phyloP scores from a whole-genome alignment of 1,284 basidiomycete species.

The Lentinula novae-zelandiae region DNA sequence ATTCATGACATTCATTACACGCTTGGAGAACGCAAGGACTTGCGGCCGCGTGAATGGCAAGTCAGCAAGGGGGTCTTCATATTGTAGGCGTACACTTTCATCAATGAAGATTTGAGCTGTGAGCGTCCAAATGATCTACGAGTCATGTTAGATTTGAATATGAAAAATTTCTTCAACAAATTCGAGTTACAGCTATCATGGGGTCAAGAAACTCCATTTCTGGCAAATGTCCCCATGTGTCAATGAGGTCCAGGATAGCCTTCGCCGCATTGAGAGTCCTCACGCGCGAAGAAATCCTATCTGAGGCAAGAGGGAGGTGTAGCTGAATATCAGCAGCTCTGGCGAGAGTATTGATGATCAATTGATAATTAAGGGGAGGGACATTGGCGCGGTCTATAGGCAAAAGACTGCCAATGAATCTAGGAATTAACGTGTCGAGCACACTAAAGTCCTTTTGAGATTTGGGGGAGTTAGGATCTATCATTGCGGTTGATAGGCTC shows the following conservation, averaged over 20 bases:
- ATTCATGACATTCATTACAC: not conserved
- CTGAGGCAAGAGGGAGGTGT: constrained; percentile 27
- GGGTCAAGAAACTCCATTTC: constrained; percentile 24
- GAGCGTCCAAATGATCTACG: constrained; percentile 20
- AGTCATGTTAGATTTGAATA: not conserved
- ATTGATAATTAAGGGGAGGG: constrained; percentile 18
- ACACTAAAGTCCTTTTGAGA: constrained; percentile 21
- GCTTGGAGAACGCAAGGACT: not conserved
- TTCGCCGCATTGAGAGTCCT: constrained; percentile 24
- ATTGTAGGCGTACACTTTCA: not conserved
- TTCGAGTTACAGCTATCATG: constrained; percentile 24
- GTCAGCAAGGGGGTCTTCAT: not conserved
- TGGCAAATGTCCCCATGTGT: constrained; percentile 15
- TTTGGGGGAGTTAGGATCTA: constrained; percentile 1
- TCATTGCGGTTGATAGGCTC: not conserved
- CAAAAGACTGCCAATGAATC: constrained; percentile 20
- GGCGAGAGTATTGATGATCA: constrained; percentile 30
- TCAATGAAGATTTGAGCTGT: constrained; percentile 18
- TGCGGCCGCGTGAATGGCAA: not conserved
- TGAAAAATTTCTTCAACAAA: not conserved
- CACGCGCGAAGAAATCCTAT: constrained; percentile 21
- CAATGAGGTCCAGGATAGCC: constrained; percentile 22
- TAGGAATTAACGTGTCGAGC: constrained; percentile 20
- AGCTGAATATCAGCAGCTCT: constrained; percentile 34
- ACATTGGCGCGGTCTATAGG: constrained; percentile 16